phyloP scores from a whole-genome alignment of 768 basidiomycete genomes.

The Pisolithus marmoratus region DNA sequence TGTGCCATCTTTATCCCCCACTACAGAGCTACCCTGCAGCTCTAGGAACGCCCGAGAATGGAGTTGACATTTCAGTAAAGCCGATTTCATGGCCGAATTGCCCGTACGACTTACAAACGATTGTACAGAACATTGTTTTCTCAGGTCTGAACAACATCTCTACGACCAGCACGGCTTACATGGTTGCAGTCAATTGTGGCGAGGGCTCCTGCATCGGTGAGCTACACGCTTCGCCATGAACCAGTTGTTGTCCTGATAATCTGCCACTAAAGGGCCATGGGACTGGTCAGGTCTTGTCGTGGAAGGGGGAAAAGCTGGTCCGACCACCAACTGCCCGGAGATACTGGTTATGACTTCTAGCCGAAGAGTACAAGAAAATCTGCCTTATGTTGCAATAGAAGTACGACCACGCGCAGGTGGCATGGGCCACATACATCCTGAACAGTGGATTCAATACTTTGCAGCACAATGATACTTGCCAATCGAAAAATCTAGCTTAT shows the following conservation, averaged over 20 bases:
- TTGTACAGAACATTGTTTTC: constrained; percentile 45
- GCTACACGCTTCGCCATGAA: constrained; percentile 1
- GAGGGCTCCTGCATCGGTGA: constrained; percentile 43
- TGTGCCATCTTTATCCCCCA: too few species aligned
- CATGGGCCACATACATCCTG: too few species aligned
- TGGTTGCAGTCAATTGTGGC: constrained; percentile 55
- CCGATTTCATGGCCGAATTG: not conserved
- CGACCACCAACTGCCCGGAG: constrained; percentile 22
- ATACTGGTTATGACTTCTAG: constrained; percentile 18
- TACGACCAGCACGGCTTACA: constrained; percentile 38
- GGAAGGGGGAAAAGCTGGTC: constrained; percentile 40
- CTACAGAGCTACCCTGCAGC: constrained; percentile 50
- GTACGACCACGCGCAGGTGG: too few species aligned
- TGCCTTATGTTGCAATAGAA: too few species aligned
- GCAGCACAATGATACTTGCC: too few species aligned
- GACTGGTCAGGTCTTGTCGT: constrained; percentile 43
- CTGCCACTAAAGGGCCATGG: constrained; percentile 36
- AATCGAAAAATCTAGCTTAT: too few species aligned
- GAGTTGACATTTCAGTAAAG: constrained; percentile 52
- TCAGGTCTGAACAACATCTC: constrained; percentile 35
- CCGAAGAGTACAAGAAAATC: too few species aligned
- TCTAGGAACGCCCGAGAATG: constrained; percentile 49
- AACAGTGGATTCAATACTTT: too few species aligned
- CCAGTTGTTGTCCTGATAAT: not conserved
- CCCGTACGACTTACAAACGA: not conserved